Conservation (phyloP, 2,329 filamentous ascomycete species). For the Colletotrichum caudatum region DNA sequence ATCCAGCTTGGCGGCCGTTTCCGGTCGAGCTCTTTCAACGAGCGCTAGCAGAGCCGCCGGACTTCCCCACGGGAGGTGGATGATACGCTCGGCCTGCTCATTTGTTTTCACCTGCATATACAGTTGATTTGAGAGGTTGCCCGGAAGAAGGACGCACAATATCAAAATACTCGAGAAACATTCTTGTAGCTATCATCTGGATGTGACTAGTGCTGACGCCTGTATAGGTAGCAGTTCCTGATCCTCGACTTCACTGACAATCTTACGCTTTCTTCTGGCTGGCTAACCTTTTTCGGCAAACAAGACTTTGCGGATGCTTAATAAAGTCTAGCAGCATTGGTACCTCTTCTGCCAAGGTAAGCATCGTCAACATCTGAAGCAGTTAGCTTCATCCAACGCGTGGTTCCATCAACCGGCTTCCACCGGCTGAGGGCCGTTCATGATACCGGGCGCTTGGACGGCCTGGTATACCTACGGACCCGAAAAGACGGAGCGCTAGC, state of each 20-base stretch:
- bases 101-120: background rate
- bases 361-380: background rate
- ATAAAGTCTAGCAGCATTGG: background rate
- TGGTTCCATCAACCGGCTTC: background rate
- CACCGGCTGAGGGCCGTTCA: background rate
- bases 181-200: background rate
- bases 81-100: background rate
- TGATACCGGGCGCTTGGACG: background rate
- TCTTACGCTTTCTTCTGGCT: background rate
- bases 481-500: background rate
- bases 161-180: background rate
- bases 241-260: background rate
- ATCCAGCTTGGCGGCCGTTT: background rate
- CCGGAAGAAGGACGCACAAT: background rate
- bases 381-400: background rate
- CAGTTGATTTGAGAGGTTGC: background rate
- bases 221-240: too few relatives aligned
- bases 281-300: background rate
- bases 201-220: background rate
- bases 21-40: background rate
- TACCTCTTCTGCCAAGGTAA: background rate
- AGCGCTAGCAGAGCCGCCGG: slow-evolving; percentile 23
- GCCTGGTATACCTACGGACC: background rate
- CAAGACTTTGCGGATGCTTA: background rate
- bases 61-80: slow-evolving; percentile 33